Conservation (phyloP, 2,329 filamentous ascomycete species). For the Exserohilum turcica region DNA sequence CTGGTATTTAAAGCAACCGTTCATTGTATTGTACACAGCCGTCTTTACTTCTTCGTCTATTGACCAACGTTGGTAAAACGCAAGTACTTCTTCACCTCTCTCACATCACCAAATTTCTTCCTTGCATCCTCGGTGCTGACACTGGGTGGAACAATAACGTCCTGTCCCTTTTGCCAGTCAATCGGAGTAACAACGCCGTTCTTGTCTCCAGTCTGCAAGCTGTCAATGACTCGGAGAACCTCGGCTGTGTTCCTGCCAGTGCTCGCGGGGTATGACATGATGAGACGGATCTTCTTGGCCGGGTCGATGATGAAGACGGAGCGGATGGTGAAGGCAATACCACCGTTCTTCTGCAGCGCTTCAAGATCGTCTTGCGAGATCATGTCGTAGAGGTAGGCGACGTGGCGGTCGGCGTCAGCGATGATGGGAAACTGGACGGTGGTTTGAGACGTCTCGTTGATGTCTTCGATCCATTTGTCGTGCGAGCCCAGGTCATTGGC, state of each 20-base stretch:
- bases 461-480: constrained; percentile 86
- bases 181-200: constrained; percentile 87
- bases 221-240: constrained; percentile 63
- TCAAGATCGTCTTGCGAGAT: constrained; percentile 60
- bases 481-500: constrained; percentile 87
- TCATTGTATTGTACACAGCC: not conserved
- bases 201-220: constrained; percentile 74
- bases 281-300: constrained; percentile 88
- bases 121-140: constrained; percentile 84
- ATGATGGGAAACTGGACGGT: constrained; percentile 58
- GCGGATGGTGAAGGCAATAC: constrained; percentile 88
- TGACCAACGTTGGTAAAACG: constrained; percentile 65
- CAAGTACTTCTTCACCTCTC: constrained; percentile 70
- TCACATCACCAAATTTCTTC: constrained; percentile 80
- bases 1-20: too few species aligned
- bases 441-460: constrained; percentile 54
- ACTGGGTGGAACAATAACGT: constrained; percentile 87
- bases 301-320: constrained; percentile 95
- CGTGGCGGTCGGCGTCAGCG: constrained; percentile 55
- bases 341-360: constrained; percentile 58
- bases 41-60: constrained; percentile 22
- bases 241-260: constrained; percentile 70
- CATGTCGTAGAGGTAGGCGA: constrained; percentile 58
- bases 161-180: constrained; percentile 86
- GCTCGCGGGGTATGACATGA: constrained; percentile 89